Evolutionary conservation across 2,329 filamentous ascomycete species (phyloP).

Genomic region (Aspergillus neoniger): DNA sequence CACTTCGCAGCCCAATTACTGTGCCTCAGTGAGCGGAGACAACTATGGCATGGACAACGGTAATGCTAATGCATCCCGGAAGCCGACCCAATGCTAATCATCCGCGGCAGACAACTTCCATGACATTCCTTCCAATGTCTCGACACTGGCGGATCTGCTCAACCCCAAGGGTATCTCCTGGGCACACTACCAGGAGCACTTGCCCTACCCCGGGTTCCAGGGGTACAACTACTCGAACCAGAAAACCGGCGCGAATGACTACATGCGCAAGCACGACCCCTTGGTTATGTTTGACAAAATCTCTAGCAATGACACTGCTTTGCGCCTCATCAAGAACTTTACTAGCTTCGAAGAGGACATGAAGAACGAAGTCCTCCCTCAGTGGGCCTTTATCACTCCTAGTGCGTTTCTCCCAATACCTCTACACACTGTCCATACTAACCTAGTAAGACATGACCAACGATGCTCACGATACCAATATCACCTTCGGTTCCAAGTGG

Average conservation of each 20-base stretch:
- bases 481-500: constrained; percentile 72
- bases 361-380: constrained; percentile 62
- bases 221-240: constrained; percentile 55
- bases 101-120: constrained; percentile 57
- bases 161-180: constrained; percentile 65
- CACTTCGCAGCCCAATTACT: constrained; percentile 76
- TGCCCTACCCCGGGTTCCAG: constrained; percentile 72
- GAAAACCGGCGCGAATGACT: constrained; percentile 66
- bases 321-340: constrained; percentile 72
- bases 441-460: constrained; percentile 51
- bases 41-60: constrained; percentile 68
- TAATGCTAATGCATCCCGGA: not conserved
- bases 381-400: constrained; percentile 59
- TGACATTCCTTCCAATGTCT: constrained; percentile 60
- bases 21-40: constrained; percentile 66
- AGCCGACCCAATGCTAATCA: not conserved
- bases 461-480: constrained; percentile 72
- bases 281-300: constrained; percentile 66
- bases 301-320: constrained; percentile 57
- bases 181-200: constrained; percentile 74
- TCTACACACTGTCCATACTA: not conserved
- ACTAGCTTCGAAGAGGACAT: constrained; percentile 69
- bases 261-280: constrained; percentile 79
- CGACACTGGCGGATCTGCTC: constrained; percentile 67
- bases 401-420: not conserved